phyloP scores from a whole-genome alignment of 257 asterid genomes.

The Solanum infundibuliforme region DNA sequence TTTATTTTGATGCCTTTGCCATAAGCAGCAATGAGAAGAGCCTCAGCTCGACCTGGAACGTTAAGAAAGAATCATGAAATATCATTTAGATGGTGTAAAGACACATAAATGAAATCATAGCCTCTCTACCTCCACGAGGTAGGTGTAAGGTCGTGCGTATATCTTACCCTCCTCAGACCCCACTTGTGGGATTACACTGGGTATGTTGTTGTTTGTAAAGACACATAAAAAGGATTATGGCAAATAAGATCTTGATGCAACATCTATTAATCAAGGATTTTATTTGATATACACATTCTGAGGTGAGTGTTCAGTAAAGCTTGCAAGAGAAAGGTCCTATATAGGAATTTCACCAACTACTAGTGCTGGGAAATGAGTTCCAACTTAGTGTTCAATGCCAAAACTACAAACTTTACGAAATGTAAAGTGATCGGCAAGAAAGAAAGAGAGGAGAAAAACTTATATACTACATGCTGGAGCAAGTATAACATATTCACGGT shows the following conservation, averaged over 20 bases:
- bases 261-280: not conserved
- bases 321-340: not conserved
- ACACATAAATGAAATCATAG: not conserved
- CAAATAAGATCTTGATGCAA: not conserved
- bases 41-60: conserved; percentile 81
- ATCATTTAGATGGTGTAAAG: not conserved
- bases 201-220: not conserved
- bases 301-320: not conserved
- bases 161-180: not conserved
- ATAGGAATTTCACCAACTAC: not conserved
- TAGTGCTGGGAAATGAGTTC: not conserved
- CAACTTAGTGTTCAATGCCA: not conserved
- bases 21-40: conserved; percentile 77
- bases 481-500: not conserved
- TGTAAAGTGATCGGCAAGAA: not conserved
- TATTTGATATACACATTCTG: not conserved
- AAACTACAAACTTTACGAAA: not conserved
- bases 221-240: not conserved
- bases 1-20: conserved; percentile 52
- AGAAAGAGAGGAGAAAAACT: not conserved
- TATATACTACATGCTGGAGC: not conserved
- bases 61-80: not conserved
- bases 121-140: not conserved
- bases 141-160: not conserved
- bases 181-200: not conserved